Evolutionary conservation across 2,329 filamentous ascomycete species (phyloP), one percentile per base, ranked within the genome.

Genomic region (Cladobotryum mycophilum): DNA sequence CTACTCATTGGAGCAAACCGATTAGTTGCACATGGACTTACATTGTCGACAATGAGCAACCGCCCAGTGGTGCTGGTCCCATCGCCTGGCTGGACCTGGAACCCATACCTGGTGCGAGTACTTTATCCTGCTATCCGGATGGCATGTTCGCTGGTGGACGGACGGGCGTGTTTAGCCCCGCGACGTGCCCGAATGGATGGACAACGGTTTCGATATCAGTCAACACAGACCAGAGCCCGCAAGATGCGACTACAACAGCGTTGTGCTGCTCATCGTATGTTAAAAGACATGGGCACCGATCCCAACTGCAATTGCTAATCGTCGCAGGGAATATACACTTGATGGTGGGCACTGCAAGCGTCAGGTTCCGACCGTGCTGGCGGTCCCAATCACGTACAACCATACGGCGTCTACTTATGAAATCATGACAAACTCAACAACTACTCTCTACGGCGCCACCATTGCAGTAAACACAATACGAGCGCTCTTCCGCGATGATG

Each of bases 231-330:
- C 58, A 62, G 45, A 51, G 53, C 30, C 52, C 54, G 46, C 54
- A 57, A 11, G 58, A 62, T 41, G 62, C 63, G 25, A 70, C 66
- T n/a, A 71, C 67, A 6, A 71, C 69, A 11, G 67, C 67, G 5
- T 58, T 70, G 14, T 71, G 69, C 53, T 72, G 69, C 47, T 72
- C 69, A 48, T 69, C 65, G 69, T 72, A 67, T 52, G 69, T 66
- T 34, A 9, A 18, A 3, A 14, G 33, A 30, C 9, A 9, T 51
- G 17, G 25, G 9, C 9, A 44, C 6, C n/a, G 25, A 46, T 35
- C 22, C 25, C 36, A 15, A 22, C 4, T 15, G 15, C 9, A 18
- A 17, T 9, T 37, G 49, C 60, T 63, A 47, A 63, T 33, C 7
- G 8, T 36, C 6, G 13, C 44, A 71, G 69, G 33, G 63, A 69